Evolutionary conservation across 2,329 filamentous ascomycete species (phyloP), one percentile per base, ranked within the genome.

Genomic region (Trichophyton mentagrophytes): DNA sequence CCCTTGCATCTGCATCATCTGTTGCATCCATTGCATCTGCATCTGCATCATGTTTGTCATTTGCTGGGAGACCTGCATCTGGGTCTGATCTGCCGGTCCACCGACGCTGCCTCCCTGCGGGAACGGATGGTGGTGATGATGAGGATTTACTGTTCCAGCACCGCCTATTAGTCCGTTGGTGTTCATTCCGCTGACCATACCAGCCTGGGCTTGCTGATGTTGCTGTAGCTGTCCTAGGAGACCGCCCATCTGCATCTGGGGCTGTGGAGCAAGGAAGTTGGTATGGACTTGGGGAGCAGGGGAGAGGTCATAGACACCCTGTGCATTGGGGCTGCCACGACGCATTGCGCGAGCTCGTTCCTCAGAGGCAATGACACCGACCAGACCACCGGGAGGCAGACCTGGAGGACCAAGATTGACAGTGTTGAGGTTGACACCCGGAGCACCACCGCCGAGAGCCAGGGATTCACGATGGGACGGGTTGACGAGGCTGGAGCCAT

Each of bases 21-120:
- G 75, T 68, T 91, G 87, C 87, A 95, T 92, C 74, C 90, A 90
- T 70, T 95, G 88, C 87, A 95, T 91, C 71, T 95, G 90, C 86
- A 93, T 90, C 70, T 90, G 87, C 87, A 92, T 90, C 75, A 92
- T 90, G 68, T 89, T 86, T 61, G 83, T 82, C 88, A 92, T 91
- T 69, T 91, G 87, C 69, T 90, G 86, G 5, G 83, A 86, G 80
- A 93, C 87, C 66, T 91, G 85, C 47, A 91, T 80, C 67, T 92
- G 88, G 30, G 85, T 85, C 70, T 88, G 86, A 64, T 90, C 86
- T 22, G 82, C 82, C 11, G 66, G 69, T 40, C 66, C 25, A 8
- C 49, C 49, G 13, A 30, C 25, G 22, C 49, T 53, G 22, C 49
- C 49, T 22, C 11, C 25, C 49, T 53, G 49, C 7, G 49, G 49